Evolutionary conservation across 2,329 filamentous ascomycete species (phyloP).

Genomic region (Grosmannia penicillata): DNA sequence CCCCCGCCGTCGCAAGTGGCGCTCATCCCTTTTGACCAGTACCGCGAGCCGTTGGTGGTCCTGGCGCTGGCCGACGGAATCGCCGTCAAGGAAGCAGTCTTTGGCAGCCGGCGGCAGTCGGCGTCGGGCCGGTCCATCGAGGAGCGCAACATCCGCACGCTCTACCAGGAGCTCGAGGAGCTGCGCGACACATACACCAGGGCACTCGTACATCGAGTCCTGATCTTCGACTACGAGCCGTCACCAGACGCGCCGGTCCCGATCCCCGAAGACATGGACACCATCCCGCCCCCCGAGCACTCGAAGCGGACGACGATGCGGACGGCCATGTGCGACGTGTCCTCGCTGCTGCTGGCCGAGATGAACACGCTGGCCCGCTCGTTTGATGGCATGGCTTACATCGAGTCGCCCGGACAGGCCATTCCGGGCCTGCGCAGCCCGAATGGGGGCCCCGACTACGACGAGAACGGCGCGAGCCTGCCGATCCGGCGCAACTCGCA

Average conservation of each 20-base stretch:
- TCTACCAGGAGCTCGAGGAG: conserved; percentile 55
- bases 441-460: conserved; percentile 8
- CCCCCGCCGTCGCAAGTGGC: conserved; percentile 68
- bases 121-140: conserved; percentile 33
- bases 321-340: conserved; percentile 66
- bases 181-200: conserved; percentile 60
- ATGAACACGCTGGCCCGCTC: conserved; percentile 61
- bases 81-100: conserved; percentile 43
- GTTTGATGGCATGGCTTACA: conserved; percentile 55
- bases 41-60: conserved; percentile 68
- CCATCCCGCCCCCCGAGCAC: conserved; percentile 52
- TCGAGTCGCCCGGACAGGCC: conserved; percentile 58
- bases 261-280: conserved; percentile 52
- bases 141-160: conserved; percentile 41
- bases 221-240: conserved; percentile 61
- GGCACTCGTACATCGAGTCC: conserved; percentile 60
- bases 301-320: conserved; percentile 69
- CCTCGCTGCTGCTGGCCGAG: conserved; percentile 57
- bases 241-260: conserved; percentile 32
- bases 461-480: neutral
- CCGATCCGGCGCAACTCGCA: conserved; percentile 38
- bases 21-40: conserved; percentile 79
- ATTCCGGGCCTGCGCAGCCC: neutral
- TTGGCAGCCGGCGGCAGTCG: conserved; percentile 37
- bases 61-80: conserved; percentile 73